Evolutionary conservation across 352 stramenopile species (phyloP).

Genomic region (Phytophthora ohioensis): DNA sequence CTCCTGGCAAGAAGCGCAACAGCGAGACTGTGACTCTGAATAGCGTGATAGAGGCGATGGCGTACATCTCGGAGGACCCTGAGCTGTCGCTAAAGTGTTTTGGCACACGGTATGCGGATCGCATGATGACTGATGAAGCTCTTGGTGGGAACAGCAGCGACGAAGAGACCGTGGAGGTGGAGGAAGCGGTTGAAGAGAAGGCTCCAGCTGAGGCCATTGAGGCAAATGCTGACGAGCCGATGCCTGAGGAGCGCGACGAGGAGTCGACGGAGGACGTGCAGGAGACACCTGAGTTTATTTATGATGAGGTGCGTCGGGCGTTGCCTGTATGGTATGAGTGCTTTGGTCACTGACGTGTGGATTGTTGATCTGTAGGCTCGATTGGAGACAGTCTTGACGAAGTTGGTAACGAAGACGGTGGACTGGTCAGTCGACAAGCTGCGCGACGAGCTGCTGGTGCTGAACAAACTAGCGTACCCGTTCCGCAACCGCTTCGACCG

Average conservation of each 20-base stretch:
- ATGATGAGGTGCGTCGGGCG: constrained; percentile 74
- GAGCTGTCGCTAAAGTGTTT: constrained; percentile 73
- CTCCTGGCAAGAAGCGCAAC: constrained; percentile 31
- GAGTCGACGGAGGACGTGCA: constrained; percentile 33
- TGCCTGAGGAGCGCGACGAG: constrained; percentile 20
- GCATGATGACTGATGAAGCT: constrained; percentile 49
- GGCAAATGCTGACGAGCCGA: constrained; percentile 25
- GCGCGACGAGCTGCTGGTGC: constrained; percentile 67
- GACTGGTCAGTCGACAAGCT: constrained; percentile 80
- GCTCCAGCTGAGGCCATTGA: background rate
- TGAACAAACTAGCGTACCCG: constrained; percentile 79
- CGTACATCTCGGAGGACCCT: constrained; percentile 61
- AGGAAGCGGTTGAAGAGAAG: constrained; percentile 15
- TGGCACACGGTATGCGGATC: constrained; percentile 65
- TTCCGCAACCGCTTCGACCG: constrained; percentile 73
- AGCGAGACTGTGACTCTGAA: constrained; percentile 42
- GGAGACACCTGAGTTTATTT: constrained; percentile 69
- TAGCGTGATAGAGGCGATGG: constrained; percentile 63
- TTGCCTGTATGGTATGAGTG: background rate
- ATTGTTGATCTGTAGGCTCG: constrained; percentile 44
- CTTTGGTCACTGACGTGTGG: background rate
- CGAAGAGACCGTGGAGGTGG: constrained; percentile 30
- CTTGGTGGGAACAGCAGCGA: constrained; percentile 43
- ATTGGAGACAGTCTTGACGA: constrained; percentile 59
- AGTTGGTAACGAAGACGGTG: constrained; percentile 65